Evolutionary conservation across 257 asterid species (phyloP).

Genomic region (Lavandula angustifolia): DNA sequence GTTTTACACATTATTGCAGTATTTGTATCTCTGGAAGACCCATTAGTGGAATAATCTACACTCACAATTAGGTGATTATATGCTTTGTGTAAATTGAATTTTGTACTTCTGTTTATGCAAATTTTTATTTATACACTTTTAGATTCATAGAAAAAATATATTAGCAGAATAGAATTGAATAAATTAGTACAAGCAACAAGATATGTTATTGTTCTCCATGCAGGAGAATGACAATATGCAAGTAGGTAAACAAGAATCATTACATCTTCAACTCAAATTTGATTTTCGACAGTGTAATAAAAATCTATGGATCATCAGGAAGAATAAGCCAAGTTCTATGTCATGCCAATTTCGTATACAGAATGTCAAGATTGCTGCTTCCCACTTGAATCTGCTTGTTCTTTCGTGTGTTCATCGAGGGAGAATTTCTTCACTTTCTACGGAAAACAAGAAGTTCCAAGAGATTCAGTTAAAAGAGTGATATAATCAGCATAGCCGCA

Average conservation of each 20-base stretch:
- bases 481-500: neutral
- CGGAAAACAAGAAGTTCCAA: constrained; percentile 6
- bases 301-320: constrained; percentile 1
- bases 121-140: too few relatives aligned
- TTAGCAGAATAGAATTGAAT: too few relatives aligned
- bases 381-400: constrained; percentile 37
- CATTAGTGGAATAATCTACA: too few relatives aligned
- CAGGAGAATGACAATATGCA: too few relatives aligned
- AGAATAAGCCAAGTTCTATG: constrained; percentile 16
- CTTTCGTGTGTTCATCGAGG: constrained; percentile 39
- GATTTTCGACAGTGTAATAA: neutral
- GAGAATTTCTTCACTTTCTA: constrained; percentile 67
- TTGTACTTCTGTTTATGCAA: too few relatives aligned
- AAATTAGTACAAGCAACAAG: neutral
- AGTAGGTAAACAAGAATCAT: neutral
- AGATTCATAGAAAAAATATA: too few relatives aligned
- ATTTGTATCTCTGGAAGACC: too few relatives aligned
- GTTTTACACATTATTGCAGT: constrained; percentile 13
- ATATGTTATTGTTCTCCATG: neutral
- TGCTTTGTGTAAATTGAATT: too few relatives aligned
- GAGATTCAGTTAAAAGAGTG: neutral
- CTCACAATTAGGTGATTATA: too few relatives aligned
- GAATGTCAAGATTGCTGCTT: constrained; percentile 37
- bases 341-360: neutral
- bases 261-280: neutral